Percentiles rank a stretch among this genome's conserved stretches.
Evolutionary conservation across 805 yeast genomes (phyloP).

Genomic region (Yamadazyma olivae): DNA sequence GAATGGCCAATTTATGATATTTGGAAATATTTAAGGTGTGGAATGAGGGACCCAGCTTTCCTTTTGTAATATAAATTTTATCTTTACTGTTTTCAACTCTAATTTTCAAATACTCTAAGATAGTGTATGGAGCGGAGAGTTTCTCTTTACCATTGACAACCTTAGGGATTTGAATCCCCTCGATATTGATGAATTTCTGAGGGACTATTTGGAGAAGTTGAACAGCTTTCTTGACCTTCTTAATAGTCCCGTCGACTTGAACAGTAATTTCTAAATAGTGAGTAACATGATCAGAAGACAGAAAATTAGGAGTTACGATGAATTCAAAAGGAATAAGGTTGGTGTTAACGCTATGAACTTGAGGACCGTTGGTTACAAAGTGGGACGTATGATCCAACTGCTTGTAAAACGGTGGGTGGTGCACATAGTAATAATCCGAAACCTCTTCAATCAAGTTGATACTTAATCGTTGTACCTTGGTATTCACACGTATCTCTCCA

Average conservation of each 20-base stretch:
- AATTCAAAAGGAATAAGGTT: neutral
- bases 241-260: too few species aligned
- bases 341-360: neutral
- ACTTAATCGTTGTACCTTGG: too few species aligned
- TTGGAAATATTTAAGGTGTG: neutral
- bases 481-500: too few species aligned
- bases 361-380: neutral
- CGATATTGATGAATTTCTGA: too few species aligned
- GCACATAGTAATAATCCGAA: neutral
- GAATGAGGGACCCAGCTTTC: neutral
- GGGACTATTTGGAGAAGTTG: too few species aligned
- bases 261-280: too few species aligned
- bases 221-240: too few species aligned
- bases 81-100: slow-evolving; percentile 1
- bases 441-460: neutral
- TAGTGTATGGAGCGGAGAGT: too few species aligned
- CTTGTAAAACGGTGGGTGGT: neutral
- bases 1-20: neutral
- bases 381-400: neutral
- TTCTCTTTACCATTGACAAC: too few species aligned
- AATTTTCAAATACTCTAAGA: neutral
- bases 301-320: neutral
- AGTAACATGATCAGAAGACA: neutral
- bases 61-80: neutral
- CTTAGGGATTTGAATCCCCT: too few species aligned